Evolutionary conservation across 768 basidiomycete species (phyloP).

Genomic region (Lactarius quietus): DNA sequence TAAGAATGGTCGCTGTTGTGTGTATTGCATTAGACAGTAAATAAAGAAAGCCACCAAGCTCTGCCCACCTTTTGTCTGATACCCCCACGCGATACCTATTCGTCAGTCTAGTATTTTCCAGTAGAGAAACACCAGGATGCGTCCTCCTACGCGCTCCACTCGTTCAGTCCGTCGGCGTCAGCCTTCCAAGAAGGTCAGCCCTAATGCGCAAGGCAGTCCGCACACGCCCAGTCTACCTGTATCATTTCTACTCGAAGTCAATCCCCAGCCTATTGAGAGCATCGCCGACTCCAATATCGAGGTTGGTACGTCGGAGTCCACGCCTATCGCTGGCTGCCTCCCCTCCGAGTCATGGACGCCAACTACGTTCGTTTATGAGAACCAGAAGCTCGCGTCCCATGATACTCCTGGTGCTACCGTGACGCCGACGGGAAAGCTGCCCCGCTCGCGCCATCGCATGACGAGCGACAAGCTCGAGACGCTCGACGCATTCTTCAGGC

Average conservation of each 20-base stretch:
- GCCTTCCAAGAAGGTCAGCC: conserved; percentile 8
- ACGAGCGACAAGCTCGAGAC: conserved; percentile 36
- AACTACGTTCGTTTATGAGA: conserved; percentile 16
- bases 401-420: neutral
- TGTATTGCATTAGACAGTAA: neutral
- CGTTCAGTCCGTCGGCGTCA: conserved; percentile 30
- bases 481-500: conserved; percentile 37
- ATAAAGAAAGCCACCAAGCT: neutral
- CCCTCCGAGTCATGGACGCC: neutral
- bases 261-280: neutral
- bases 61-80: neutral
- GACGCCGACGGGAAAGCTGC: conserved; percentile 21
- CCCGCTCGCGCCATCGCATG: conserved; percentile 40
- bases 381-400: neutral
- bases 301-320: neutral
- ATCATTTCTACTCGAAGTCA: neutral
- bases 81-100: conserved; percentile 17
- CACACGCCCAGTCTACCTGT: neutral
- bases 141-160: conserved; percentile 30
- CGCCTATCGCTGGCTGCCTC: conserved; percentile 1
- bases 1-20: neutral
- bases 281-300: neutral
- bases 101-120: conserved; percentile 12
- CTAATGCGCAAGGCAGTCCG: neutral
- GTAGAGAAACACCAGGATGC: conserved; percentile 27